phyloP scores from a whole-genome alignment of 169 alveolate genomes.

The Besnoitia besnoiti region DNA sequence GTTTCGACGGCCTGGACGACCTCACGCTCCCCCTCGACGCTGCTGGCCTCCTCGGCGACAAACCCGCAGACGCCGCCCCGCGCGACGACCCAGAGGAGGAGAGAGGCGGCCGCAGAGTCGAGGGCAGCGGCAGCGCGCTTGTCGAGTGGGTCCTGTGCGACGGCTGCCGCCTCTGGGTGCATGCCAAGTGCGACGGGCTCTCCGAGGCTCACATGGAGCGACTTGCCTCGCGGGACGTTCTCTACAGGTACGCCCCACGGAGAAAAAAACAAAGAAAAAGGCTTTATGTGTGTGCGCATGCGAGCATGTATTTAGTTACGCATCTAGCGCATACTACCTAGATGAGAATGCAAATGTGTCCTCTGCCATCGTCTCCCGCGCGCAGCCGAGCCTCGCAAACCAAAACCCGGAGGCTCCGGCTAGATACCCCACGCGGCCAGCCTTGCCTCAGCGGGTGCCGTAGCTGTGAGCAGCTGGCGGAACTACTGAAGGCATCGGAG shows the following conservation, averaged over 20 bases:
- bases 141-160: conserved; percentile 49
- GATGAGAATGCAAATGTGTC: no score
- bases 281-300: no score
- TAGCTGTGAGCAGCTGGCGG: no score
- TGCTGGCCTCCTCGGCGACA: not conserved
- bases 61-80: not conserved
- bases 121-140: not conserved
- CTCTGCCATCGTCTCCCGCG: no score
- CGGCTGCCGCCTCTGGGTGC: conserved; percentile 53
- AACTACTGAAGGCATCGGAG: no score
- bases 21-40: not conserved
- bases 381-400: no score
- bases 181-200: conserved; percentile 42
- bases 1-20: conserved; percentile 40
- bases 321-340: no score
- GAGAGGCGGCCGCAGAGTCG: not conserved
- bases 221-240: not conserved
- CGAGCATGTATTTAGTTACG: no score
- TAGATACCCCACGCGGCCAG: no score
- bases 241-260: not conserved
- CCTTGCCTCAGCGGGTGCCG: no score
- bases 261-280: no score
- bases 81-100: not conserved
- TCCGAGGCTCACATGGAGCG: not conserved
- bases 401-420: no score